Conservation (phyloP, 2,329 filamentous ascomycete species). For the Cladophialophora immunda region DNA sequence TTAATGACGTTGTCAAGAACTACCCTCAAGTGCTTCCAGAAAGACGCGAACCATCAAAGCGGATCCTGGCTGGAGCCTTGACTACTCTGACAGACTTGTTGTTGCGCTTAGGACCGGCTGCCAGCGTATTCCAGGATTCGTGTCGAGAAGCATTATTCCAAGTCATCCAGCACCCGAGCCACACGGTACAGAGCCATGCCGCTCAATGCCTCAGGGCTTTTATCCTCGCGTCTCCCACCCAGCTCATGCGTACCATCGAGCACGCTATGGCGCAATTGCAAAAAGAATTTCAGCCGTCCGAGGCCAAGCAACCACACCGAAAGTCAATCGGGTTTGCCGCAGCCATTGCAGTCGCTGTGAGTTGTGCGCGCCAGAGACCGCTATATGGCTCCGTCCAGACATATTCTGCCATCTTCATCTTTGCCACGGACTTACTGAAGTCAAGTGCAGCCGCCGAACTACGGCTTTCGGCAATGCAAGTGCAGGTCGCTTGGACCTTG, state of each 20-base stretch:
- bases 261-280: slow-evolving; percentile 96
- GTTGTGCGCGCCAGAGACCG: slow-evolving; percentile 85
- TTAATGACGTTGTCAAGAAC: slow-evolving; percentile 91
- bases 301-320: slow-evolving; percentile 70
- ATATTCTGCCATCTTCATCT: slow-evolving; percentile 87
- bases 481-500: slow-evolving; percentile 97
- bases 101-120: slow-evolving; percentile 79
- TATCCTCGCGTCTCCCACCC: slow-evolving; percentile 88
- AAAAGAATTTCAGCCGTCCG: slow-evolving; percentile 76
- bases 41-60: slow-evolving; percentile 85
- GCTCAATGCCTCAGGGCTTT: slow-evolving; percentile 87
- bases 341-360: slow-evolving; percentile 87
- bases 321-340: slow-evolving; percentile 91
- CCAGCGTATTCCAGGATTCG: slow-evolving; percentile 78
- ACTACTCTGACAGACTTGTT: slow-evolving; percentile 83
- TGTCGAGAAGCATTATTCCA: slow-evolving; percentile 89
- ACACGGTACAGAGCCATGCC: slow-evolving; percentile 91
- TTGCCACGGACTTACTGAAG: slow-evolving; percentile 91
- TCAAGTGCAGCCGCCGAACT: slow-evolving; percentile 91
- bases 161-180: slow-evolving; percentile 91
- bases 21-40: slow-evolving; percentile 91
- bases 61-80: slow-evolving; percentile 79
- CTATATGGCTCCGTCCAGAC: slow-evolving; percentile 95
- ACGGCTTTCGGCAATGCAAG: slow-evolving; percentile 88
- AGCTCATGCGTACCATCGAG: slow-evolving; percentile 87